phyloP scores from a whole-genome alignment of 768 basidiomycete species.

The Termitomyces sp. region DNA sequence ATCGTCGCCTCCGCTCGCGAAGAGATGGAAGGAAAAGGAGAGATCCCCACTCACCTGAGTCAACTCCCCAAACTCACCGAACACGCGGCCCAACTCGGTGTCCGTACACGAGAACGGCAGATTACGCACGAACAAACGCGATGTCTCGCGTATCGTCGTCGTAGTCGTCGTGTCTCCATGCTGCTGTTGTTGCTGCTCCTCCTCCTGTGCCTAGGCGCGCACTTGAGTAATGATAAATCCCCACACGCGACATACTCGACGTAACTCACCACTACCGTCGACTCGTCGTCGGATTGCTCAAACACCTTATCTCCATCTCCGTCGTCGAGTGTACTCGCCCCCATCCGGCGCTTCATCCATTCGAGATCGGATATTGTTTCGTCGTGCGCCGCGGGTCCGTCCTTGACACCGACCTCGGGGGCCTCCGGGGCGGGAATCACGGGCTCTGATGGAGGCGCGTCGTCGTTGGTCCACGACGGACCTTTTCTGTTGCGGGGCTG shows the following conservation, averaged over 20 bases:
- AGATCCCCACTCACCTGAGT: conserved; percentile 82
- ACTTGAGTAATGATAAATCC: not conserved
- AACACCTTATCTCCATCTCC: conserved; percentile 48
- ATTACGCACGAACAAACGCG: conserved; percentile 90
- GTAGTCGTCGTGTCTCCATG: conserved; percentile 32
- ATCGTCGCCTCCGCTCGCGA: conserved; percentile 24
- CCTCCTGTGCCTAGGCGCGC: not conserved
- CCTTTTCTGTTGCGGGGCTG: conserved; percentile 51
- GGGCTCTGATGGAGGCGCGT: conserved; percentile 18
- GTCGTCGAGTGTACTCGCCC: conserved; percentile 34
- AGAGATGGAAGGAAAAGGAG: conserved; percentile 6
- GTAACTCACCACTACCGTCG: too few relatives aligned
- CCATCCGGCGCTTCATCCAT: conserved; percentile 69
- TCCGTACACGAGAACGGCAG: conserved; percentile 82
- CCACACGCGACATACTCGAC: too few relatives aligned
- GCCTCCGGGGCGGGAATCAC: conserved; percentile 6
- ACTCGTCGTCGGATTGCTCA: conserved; percentile 62
- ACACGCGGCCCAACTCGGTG: conserved; percentile 59
- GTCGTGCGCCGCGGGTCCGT: conserved; percentile 17
- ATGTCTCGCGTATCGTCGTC: conserved; percentile 66
- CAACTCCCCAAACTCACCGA: conserved; percentile 65
- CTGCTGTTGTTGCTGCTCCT: not conserved
- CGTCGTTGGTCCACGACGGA: conserved; percentile 62
- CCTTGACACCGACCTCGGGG: conserved; percentile 11
- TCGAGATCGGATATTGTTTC: conserved; percentile 60